Conservation (phyloP, 768 basidiomycete species). For the Hericium rajendrae region DNA sequence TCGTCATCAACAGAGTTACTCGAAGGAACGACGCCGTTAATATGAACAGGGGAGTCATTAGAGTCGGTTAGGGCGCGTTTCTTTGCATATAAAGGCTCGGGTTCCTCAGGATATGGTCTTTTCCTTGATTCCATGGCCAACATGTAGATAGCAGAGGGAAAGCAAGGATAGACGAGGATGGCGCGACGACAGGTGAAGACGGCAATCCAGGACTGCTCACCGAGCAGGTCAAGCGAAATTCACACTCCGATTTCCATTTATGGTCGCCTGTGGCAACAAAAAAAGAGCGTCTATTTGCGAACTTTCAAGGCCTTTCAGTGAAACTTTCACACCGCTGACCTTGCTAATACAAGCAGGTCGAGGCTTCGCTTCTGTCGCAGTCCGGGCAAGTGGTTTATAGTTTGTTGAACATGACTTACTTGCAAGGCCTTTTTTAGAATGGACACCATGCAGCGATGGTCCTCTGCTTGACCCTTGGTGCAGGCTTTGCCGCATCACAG, state of each 20-base stretch:
- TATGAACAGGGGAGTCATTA: slow-evolving; percentile 14
- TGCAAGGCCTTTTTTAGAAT: no score
- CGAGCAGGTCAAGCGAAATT: background rate
- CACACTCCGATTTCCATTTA: background rate
- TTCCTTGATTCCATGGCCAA: slow-evolving; percentile 14
- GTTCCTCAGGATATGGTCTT: slow-evolving; percentile 13
- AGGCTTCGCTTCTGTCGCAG: no score
- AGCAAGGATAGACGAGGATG: background rate
- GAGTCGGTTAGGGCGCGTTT: slow-evolving; percentile 19
- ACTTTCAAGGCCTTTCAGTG: no score
- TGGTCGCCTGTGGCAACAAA: background rate
- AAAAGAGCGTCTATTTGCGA: background rate
- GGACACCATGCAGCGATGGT: no score
- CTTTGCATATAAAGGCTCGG: slow-evolving; percentile 16
- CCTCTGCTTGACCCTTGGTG: no score
- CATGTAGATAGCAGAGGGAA: slow-evolving; percentile 2
- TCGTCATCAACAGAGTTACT: slow-evolving; percentile 7
- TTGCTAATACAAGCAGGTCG: no score
- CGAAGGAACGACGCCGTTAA: slow-evolving; percentile 14
- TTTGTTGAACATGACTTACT: no score
- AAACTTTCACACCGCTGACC: no score
- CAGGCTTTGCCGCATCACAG: no score
- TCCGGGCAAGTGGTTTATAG: no score
- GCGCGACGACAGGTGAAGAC: background rate
- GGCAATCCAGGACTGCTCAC: background rate